Conservation (phyloP, 768 basidiomycete species). For the Amanita subjunquillea region DNA sequence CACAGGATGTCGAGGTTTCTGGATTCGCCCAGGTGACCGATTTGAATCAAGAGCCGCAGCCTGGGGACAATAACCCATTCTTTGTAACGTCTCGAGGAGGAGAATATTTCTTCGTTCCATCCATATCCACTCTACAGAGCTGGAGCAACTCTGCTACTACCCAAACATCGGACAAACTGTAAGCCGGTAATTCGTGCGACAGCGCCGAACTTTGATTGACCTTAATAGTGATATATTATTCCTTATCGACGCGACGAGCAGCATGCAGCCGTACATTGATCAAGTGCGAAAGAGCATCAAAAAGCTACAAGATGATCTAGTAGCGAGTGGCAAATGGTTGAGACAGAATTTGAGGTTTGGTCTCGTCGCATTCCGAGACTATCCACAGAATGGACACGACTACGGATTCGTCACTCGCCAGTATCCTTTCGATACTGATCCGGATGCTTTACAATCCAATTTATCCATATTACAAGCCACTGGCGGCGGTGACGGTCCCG, state of each 20-base stretch:
- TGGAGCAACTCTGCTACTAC: neutral
- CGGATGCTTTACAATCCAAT: constrained; percentile 20
- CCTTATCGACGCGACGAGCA: neutral
- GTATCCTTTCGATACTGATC: neutral
- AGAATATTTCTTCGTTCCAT: constrained; percentile 17
- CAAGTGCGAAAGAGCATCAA: neutral
- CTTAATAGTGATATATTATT: neutral
- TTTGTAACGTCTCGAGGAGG: constrained; percentile 13
- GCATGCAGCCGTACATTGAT: neutral
- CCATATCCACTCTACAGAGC: constrained; percentile 11
- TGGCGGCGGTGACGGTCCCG: constrained; percentile 45
- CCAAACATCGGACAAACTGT: too few species aligned
- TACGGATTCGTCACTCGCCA: constrained; percentile 12
- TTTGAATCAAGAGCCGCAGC: too few species aligned
- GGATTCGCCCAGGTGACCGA: too few species aligned
- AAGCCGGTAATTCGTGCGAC: too few species aligned
- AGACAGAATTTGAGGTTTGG: neutral
- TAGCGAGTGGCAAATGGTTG: neutral
- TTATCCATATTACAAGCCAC: constrained; percentile 23
- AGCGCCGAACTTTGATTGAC: too few species aligned
- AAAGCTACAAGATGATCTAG: neutral
- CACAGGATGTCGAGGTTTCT: too few species aligned
- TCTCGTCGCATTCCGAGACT: neutral
- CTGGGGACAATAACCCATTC: neutral
- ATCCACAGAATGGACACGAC: neutral